These are phyloP conservation scores for Aspergillus conjunctus DNA, from an alignment of 495 filamentous ascomycete species.

Conservation along the genomic window DNA sequence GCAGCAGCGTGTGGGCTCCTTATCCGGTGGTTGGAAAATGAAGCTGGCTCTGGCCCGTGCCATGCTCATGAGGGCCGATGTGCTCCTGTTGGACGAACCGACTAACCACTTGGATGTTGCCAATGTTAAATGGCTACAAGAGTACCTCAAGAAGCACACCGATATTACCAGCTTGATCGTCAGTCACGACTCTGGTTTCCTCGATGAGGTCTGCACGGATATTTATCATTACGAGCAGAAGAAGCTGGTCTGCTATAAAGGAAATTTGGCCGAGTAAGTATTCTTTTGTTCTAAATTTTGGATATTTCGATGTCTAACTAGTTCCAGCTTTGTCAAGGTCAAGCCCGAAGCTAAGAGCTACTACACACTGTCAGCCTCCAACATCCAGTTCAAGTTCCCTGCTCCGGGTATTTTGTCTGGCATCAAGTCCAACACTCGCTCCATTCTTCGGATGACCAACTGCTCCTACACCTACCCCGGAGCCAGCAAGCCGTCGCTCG, in stretches of 20 bases:
- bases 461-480: conserved; percentile 89
- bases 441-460: conserved; percentile 93
- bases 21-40: conserved; percentile 99
- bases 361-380: conserved; percentile 90
- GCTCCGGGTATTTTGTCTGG: conserved; percentile 91
- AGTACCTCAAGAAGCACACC: conserved; percentile 92
- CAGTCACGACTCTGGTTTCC: conserved; percentile 95
- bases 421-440: conserved; percentile 90
- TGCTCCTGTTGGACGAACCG: conserved; percentile 95
- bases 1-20: conserved; percentile 81
- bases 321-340: conserved; percentile 71
- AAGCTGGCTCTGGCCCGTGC: conserved; percentile 95
- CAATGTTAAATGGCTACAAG: conserved; percentile 94
- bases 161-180: conserved; percentile 98
- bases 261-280: conserved; percentile 76
- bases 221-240: conserved; percentile 99
- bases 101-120: conserved; percentile 98
- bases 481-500: conserved; percentile 81
- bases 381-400: conserved; percentile 96
- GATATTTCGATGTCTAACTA: conserved; percentile 20
- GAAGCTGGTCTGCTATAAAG: conserved; percentile 93
- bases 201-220: conserved; percentile 96
- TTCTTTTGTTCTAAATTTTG: neutral
- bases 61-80: conserved; percentile 95
- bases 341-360: conserved; percentile 98